Evolutionary conservation across 2,329 filamentous ascomycete species (phyloP).

Genomic region (Aquanectria penicillioides): DNA sequence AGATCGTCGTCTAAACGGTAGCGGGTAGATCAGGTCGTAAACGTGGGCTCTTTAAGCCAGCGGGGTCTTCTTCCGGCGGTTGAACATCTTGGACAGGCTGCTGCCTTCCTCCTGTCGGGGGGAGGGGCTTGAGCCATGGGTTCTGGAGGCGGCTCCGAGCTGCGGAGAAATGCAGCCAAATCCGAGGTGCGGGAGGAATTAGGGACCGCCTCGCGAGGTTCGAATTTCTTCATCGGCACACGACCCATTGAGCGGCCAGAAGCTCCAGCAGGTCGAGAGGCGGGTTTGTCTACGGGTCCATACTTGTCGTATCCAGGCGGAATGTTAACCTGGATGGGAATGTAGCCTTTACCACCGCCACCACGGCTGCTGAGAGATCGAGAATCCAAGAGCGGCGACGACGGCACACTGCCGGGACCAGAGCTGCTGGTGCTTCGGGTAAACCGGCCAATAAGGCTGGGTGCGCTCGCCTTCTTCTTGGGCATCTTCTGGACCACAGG

Average conservation of each 20-base stretch:
- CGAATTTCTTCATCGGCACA: conserved; percentile 66
- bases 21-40: conserved; percentile 29
- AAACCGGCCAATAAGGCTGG: conserved; percentile 71
- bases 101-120: conserved; percentile 50
- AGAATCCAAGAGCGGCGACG: conserved; percentile 40
- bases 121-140: conserved; percentile 41
- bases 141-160: conserved; percentile 70
- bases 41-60: conserved; percentile 37
- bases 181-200: conserved; percentile 70
- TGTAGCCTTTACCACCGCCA: conserved; percentile 54
- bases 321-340: conserved; percentile 64
- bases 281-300: conserved; percentile 40
- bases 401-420: conserved; percentile 36
- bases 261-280: conserved; percentile 33
- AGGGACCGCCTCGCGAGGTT: conserved; percentile 62
- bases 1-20: conserved; percentile 32
- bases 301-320: conserved; percentile 57
- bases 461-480: conserved; percentile 73
- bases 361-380: conserved; percentile 54
- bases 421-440: conserved; percentile 50
- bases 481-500: conserved; percentile 51
- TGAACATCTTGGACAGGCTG: conserved; percentile 59
- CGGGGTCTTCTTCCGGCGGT: conserved; percentile 59
- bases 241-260: conserved; percentile 48
- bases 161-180: conserved; percentile 77